Evolutionary conservation across 225 moss, liverwort and hornwort genomes (phyloP).

Genomic region (Antitrichia curtipendula): DNA sequence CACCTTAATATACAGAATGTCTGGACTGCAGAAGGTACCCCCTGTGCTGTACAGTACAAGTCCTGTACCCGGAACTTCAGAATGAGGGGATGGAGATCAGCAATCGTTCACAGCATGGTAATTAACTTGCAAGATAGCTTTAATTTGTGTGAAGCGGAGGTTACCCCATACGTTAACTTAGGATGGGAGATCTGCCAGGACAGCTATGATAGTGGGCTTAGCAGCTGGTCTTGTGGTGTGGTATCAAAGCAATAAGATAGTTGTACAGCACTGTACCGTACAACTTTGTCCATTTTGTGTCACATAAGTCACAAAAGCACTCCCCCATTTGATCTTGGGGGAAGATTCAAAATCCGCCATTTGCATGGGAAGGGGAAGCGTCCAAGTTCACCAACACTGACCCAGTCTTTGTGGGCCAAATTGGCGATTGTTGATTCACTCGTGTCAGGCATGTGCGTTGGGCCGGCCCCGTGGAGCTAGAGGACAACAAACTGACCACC

Average conservation of each 20-base stretch:
- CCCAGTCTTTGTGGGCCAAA: background rate
- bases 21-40: background rate
- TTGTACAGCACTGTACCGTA: background rate
- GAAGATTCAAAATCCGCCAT: background rate
- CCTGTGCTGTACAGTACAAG: background rate
- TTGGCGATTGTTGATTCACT: background rate
- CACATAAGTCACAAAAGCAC: background rate
- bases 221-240: too few species aligned
- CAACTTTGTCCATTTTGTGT: background rate
- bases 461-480: background rate
- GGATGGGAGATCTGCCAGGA: too few species aligned
- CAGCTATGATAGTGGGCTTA: too few species aligned
- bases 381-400: background rate
- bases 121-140: background rate
- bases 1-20: background rate
- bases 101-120: background rate
- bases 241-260: too few species aligned
- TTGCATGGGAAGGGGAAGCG: background rate
- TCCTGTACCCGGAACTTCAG: background rate
- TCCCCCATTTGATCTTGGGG: background rate
- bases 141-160: background rate
- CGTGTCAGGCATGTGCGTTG: conserved; percentile 1
- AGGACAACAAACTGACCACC: background rate
- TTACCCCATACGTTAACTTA: background rate
- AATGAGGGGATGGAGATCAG: background rate